Conservation (phyloP, 202 grass and related monocot species). For the Panicum virgatum region DNA sequence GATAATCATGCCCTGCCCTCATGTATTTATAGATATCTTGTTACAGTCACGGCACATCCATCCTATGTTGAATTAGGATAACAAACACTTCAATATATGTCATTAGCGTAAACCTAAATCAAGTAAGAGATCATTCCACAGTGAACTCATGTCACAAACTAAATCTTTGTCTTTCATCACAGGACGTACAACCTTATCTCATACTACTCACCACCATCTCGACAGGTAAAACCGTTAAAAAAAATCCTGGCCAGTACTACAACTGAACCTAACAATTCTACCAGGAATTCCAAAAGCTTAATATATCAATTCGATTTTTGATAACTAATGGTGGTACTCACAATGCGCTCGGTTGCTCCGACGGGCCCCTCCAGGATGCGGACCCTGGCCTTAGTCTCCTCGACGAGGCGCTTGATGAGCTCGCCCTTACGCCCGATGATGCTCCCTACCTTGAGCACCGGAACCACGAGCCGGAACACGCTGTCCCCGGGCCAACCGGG, state of each 20-base stretch:
- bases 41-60: background rate
- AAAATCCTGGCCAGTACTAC: background rate
- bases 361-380: conserved; percentile 84
- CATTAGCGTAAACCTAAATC: background rate
- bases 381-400: conserved; percentile 91
- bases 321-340: conserved; percentile 39
- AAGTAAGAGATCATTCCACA: background rate
- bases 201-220: background rate
- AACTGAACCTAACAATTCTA: background rate
- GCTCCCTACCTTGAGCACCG: conserved; percentile 88
- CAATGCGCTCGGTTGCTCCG: conserved; percentile 80
- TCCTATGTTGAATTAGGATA: background rate
- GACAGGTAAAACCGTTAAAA: background rate
- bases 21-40: background rate
- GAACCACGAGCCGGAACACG: conserved; percentile 86
- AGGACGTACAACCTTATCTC: background rate
- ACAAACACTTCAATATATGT: background rate
- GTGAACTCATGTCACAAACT: conserved; percentile 15
- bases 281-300: background rate
- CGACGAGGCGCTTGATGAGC: conserved; percentile 86
- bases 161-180: background rate
- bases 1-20: background rate
- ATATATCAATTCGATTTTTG: background rate
- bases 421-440: conserved; percentile 97
- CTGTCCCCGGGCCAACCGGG: conserved; percentile 92